Percentiles rank a stretch among this genome's conserved stretches.
These are phyloP conservation scores for Chaetomium strumarium DNA, from an alignment of 2,329 filamentous ascomycete species.

Conservation along the genomic window DNA sequence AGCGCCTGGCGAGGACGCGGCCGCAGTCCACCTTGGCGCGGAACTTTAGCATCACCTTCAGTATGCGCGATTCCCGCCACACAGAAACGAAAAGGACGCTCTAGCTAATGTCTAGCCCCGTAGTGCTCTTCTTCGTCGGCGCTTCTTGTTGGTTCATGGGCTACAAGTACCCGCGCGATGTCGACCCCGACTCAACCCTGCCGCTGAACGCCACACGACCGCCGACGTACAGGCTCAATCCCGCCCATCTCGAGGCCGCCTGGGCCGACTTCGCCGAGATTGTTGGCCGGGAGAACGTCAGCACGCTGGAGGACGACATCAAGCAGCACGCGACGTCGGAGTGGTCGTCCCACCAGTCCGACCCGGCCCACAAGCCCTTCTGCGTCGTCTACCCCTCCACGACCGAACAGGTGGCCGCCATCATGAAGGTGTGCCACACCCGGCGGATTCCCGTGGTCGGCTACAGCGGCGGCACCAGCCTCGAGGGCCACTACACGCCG, in stretches of 20 bases:
- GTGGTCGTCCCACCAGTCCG: constrained; percentile 55
- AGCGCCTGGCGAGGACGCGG: constrained; percentile 37
- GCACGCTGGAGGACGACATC: constrained; percentile 51
- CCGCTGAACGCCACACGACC: constrained; percentile 47
- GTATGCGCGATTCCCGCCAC: constrained; percentile 27
- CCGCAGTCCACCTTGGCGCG: constrained; percentile 34
- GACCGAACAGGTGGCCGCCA: constrained; percentile 76
- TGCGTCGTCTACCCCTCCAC: constrained; percentile 69
- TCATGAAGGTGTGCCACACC: constrained; percentile 84
- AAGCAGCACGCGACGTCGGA: constrained; percentile 52
- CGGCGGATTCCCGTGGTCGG: constrained; percentile 78
- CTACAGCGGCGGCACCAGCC: constrained; percentile 80
- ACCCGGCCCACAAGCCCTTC: constrained; percentile 49
- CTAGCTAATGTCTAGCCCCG: not conserved
- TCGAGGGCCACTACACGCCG: constrained; percentile 83
- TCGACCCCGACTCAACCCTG: constrained; percentile 51
- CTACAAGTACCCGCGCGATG: constrained; percentile 45
- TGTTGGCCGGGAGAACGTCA: constrained; percentile 59
- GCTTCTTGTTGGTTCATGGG: constrained; percentile 54
- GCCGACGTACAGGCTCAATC: constrained; percentile 53
- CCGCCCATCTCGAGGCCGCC: constrained; percentile 60
- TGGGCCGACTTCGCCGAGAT: constrained; percentile 64
- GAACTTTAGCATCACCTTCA: constrained; percentile 42
- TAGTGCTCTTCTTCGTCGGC: constrained; percentile 49
- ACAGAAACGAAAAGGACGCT: not conserved